phyloP scores from a whole-genome alignment of 106 monocot genomes.

The Narthecium ossifragum region DNA sequence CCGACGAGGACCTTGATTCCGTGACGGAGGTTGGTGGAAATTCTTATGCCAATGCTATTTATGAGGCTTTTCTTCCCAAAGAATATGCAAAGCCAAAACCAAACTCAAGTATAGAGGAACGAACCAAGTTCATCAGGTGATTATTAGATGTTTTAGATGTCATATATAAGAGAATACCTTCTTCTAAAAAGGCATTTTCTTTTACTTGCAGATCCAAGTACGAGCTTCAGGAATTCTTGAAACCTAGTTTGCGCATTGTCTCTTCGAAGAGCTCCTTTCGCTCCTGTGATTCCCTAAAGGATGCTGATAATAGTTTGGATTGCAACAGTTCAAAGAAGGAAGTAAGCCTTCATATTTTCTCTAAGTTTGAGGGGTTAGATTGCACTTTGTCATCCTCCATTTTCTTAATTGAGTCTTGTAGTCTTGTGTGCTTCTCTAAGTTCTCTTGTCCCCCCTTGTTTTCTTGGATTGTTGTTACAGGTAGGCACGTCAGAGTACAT shows the following conservation, averaged over 20 bases:
- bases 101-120: slow-evolving; percentile 57
- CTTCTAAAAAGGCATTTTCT: not conserved
- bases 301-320: slow-evolving; percentile 5
- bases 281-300: slow-evolving; percentile 20
- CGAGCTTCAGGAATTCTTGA: slow-evolving; percentile 84
- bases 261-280: slow-evolving; percentile 40
- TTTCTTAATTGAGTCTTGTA: too few relatives aligned
- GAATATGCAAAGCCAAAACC: slow-evolving; percentile 48
- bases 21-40: slow-evolving; percentile 95
- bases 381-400: too few relatives aligned
- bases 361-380: too few relatives aligned
- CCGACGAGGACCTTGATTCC: slow-evolving; percentile 64
- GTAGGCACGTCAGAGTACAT: slow-evolving; percentile 26
- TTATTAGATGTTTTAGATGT: not conserved
- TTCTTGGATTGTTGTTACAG: slow-evolving; percentile 7
- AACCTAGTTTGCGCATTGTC: slow-evolving; percentile 78
- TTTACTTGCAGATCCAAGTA: slow-evolving; percentile 62
- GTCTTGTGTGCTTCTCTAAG: too few relatives aligned
- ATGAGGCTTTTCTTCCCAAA: slow-evolving; percentile 81
- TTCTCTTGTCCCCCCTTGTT: not conserved
- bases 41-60: slow-evolving; percentile 84
- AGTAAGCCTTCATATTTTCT: not conserved
- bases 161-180: not conserved
- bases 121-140: slow-evolving; percentile 80
- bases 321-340: slow-evolving; percentile 19